Percentiles rank a stretch among this genome's conserved stretches.
Evolutionary conservation across 441 rosid species (phyloP).

Genomic region (Syzygium malaccense): DNA sequence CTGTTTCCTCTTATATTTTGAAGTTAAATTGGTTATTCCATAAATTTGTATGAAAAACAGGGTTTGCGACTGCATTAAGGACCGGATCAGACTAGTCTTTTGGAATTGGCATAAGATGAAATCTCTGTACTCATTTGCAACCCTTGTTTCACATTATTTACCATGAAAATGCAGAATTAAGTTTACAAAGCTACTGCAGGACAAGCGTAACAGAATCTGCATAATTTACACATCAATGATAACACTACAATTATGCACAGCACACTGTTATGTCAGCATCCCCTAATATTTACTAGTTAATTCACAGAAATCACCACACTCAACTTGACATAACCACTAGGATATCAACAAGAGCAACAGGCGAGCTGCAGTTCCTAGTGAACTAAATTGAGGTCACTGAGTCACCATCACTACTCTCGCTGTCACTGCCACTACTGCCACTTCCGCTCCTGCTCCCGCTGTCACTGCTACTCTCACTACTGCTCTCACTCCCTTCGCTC

Average conservation of each 20-base stretch:
- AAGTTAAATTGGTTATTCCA: neutral
- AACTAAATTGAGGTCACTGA: conserved; percentile 19
- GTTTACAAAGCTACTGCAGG: neutral
- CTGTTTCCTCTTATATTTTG: neutral
- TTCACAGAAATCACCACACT: neutral
- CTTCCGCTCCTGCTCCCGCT: conserved; percentile 20
- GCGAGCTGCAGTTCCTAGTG: neutral
- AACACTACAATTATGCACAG: neutral
- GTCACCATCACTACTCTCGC: conserved; percentile 28
- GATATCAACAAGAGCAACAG: neutral
- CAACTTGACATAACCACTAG: neutral
- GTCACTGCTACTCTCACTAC: conserved; percentile 28
- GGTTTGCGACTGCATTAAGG: neutral
- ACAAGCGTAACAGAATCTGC: neutral
- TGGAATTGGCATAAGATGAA: neutral
- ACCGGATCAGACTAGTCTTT: neutral
- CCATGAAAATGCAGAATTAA: neutral
- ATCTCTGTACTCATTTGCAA: neutral
- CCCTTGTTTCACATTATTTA: neutral
- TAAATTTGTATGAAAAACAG: neutral
- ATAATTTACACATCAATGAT: neutral
- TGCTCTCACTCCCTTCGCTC: conserved; percentile 26
- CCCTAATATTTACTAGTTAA: neutral
- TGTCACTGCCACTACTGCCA: conserved; percentile 20
- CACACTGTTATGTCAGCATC: neutral